A percentile compares a stretch with the other conserved stretches of the same genome.
Evolutionary conservation across 225 moss, liverwort and hornwort species (phyloP).

Genomic region (Takakia lepidozioides): DNA sequence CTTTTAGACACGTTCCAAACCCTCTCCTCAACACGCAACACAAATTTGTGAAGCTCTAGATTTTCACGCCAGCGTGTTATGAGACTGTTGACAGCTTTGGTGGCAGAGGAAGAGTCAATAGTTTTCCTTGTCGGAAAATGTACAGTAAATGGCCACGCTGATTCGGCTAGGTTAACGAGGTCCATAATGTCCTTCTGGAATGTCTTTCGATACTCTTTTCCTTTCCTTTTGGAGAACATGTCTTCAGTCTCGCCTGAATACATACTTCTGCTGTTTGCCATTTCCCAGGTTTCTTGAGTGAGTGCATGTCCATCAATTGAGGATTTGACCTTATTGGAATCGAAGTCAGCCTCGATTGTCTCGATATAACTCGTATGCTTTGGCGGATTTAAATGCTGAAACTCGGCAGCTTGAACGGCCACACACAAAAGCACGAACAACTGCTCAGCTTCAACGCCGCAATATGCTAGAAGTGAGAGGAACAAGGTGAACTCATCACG

Average conservation of each 20-base stretch:
- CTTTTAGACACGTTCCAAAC: background rate
- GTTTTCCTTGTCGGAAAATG: too few species aligned
- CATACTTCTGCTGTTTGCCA: too few species aligned
- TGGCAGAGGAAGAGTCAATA: too few species aligned
- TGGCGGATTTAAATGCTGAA: slow-evolving; percentile 1
- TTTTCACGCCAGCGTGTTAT: slow-evolving; percentile 14
- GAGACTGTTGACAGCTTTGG: too few species aligned
- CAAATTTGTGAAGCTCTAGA: slow-evolving; percentile 5
- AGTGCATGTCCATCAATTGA: background rate
- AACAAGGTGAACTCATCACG: slow-evolving; percentile 10
- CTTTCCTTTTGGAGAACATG: too few species aligned
- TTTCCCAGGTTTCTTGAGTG: background rate
- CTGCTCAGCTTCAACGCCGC: background rate
- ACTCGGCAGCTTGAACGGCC: slow-evolving; percentile 10
- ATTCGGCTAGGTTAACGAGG: too few species aligned
- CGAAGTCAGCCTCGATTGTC: background rate
- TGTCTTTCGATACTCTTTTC: too few species aligned
- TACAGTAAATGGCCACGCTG: too few species aligned
- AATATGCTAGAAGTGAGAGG: slow-evolving; percentile 7
- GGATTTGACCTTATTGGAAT: background rate
- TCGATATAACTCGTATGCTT: background rate
- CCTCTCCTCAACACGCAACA: background rate
- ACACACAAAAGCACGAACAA: slow-evolving; percentile 4
- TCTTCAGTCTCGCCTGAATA: too few species aligned
- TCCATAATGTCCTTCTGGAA: too few species aligned